Conservation (phyloP, 495 filamentous ascomycete species). For the Aspergillus wentii region DNA sequence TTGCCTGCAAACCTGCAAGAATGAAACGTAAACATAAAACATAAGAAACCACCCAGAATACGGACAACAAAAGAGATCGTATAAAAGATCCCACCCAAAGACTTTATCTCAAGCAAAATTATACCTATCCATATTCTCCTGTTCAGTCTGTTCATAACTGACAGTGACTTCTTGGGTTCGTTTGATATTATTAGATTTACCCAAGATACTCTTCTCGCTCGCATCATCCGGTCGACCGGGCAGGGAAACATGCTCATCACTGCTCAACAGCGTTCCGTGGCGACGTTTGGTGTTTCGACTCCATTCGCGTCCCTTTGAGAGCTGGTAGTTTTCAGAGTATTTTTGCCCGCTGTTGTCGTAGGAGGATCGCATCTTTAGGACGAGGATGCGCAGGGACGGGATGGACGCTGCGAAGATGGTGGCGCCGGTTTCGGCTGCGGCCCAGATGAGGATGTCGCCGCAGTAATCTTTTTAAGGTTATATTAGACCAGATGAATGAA, state of each 20-base stretch:
- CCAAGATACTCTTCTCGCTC: not conserved
- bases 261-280: not conserved
- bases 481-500: too few species aligned
- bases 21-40: too few species aligned
- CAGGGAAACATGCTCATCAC: not conserved
- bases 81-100: too few species aligned
- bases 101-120: too few species aligned
- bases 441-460: slow-evolving; percentile 16
- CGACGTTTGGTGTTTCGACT: not conserved
- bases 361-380: slow-evolving; percentile 12
- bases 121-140: too few species aligned
- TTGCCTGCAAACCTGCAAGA: too few species aligned
- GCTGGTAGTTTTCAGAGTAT: too few species aligned
- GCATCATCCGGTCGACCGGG: not conserved
- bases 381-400: slow-evolving; percentile 16
- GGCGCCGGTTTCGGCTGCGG: slow-evolving; percentile 17
- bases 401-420: slow-evolving; percentile 22
- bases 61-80: too few species aligned
- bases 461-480: slow-evolving; percentile 4
- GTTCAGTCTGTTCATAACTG: not conserved
- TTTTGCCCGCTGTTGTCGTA: too few species aligned
- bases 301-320: too few species aligned
- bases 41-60: too few species aligned
- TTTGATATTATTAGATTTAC: too few species aligned
- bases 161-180: not conserved